Percentiles rank a stretch among this genome's conserved stretches.
These are phyloP conservation scores for Theobroma grandiflorum DNA, from an alignment of 441 rosid species.

Conservation along the genomic window DNA sequence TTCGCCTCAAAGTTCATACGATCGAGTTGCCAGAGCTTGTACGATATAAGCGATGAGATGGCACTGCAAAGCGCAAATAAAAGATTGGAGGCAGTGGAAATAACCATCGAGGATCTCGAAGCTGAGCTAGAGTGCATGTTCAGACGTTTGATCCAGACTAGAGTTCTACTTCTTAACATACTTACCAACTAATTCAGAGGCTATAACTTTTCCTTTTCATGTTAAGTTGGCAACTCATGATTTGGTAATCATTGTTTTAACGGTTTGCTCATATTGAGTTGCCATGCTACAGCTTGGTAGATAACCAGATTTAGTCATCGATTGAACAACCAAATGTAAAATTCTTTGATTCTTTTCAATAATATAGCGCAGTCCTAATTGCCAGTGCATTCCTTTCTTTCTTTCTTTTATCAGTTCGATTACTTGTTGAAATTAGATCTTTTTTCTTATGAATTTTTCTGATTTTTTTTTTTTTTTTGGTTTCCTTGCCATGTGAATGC, in stretches of 20 bases:
- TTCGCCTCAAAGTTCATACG: conserved; percentile 42
- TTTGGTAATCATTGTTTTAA: not conserved
- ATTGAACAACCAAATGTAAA: not conserved
- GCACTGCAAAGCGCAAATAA: conserved; percentile 63
- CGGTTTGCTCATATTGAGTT: not conserved
- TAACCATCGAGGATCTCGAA: conserved; percentile 70
- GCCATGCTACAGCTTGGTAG: not conserved
- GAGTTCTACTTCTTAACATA: conserved; percentile 79
- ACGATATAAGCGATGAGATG: conserved; percentile 52
- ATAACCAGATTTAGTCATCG: not conserved
- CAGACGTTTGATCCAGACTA: conserved; percentile 72
- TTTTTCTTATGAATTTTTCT: no score
- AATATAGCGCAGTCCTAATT: not conserved
- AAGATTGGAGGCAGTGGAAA: conserved; percentile 73
- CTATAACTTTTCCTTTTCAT: not conserved
- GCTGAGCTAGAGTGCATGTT: conserved; percentile 67
- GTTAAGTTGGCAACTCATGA: not conserved
- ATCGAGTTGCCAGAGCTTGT: conserved; percentile 27
- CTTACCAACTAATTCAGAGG: conserved; percentile 45
- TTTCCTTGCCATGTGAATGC: not conserved
- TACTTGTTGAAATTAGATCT: not conserved
- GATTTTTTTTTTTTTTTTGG: no score
- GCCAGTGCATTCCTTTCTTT: not conserved
- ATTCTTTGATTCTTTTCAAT: conserved; percentile 18
- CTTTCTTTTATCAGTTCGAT: not conserved